Percentiles rank a stretch among this genome's conserved stretches.
Evolutionary conservation across 108 stramenopile genomes (phyloP).

Genomic region (Conticribra guillardii): DNA sequence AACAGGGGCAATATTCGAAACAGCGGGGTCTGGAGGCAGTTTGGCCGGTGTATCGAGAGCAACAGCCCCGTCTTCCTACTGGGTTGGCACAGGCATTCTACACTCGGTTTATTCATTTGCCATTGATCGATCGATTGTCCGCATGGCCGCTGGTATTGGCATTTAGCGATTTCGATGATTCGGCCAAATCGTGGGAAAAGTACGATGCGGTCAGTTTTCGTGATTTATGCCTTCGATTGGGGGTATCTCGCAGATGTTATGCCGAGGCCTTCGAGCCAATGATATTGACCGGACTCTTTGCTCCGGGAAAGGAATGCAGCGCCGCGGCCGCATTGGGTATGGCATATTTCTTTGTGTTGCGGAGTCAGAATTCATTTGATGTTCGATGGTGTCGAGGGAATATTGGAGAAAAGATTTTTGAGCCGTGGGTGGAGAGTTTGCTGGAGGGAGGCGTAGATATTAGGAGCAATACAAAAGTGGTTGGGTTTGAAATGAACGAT

Average conservation of each 20-base stretch:
- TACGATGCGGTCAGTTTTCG: slow-evolving; percentile 78
- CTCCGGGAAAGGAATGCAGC: slow-evolving; percentile 78
- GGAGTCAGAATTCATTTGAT: slow-evolving; percentile 78
- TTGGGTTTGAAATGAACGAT: slow-evolving; percentile 47
- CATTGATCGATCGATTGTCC: slow-evolving; percentile 54
- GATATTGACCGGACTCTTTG: slow-evolving; percentile 82
- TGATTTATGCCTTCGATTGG: slow-evolving; percentile 71
- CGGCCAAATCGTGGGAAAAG: slow-evolving; percentile 62
- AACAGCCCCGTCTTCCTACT: slow-evolving; percentile 54
- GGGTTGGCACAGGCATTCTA: slow-evolving; percentile 73
- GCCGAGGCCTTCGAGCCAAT: slow-evolving; percentile 86
- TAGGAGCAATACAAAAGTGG: slow-evolving; percentile 49
- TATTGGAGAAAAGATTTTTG: slow-evolving; percentile 76
- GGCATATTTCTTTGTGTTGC: slow-evolving; percentile 88
- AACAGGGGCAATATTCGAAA: slow-evolving; percentile 74
- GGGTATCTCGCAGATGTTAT: slow-evolving; percentile 68
- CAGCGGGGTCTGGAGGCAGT: slow-evolving; percentile 71
- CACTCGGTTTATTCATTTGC: slow-evolving; percentile 63
- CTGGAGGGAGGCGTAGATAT: slow-evolving; percentile 51
- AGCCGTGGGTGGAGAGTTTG: slow-evolving; percentile 75
- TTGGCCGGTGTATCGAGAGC: slow-evolving; percentile 67
- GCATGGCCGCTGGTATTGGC: slow-evolving; percentile 74
- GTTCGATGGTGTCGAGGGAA: slow-evolving; percentile 83
- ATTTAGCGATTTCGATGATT: slow-evolving; percentile 79
- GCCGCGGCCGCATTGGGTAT: slow-evolving; percentile 87